Evolutionary conservation across 495 filamentous ascomycete genomes (phyloP).

Genomic region (Aspergillus sclerotiicarbonarius): DNA sequence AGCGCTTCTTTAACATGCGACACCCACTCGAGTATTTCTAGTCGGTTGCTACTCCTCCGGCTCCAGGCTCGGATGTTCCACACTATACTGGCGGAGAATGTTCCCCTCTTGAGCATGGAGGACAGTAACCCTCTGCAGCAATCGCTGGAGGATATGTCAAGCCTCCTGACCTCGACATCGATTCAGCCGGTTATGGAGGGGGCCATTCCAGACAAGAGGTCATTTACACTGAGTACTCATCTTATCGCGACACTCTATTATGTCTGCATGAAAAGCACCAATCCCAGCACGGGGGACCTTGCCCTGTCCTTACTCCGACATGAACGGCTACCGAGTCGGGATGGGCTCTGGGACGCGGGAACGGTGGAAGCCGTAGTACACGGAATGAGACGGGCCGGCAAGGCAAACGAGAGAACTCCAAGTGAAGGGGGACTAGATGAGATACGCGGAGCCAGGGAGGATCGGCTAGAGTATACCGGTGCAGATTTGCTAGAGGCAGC

Average conservation of each 20-base stretch:
- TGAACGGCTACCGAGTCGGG: slow-evolving; percentile 11
- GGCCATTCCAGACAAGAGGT: no score
- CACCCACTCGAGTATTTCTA: background rate
- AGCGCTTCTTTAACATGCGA: background rate
- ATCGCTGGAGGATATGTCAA: no score
- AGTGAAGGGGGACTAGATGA: no score
- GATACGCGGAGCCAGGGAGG: no score
- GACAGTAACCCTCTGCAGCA: no score
- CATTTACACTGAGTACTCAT: slow-evolving; percentile 22
- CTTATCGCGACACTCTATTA: slow-evolving; percentile 21
- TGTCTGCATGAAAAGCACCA: slow-evolving; percentile 20
- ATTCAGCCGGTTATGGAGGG: no score
- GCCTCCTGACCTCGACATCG: no score
- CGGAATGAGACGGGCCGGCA: background rate
- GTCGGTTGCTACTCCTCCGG: slow-evolving; percentile 12
- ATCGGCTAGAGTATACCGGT: no score
- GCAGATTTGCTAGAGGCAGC: no score
- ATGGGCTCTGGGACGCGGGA: slow-evolving; percentile 24
- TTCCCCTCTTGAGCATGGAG: background rate
- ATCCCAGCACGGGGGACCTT: slow-evolving; percentile 2
- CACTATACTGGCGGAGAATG: background rate
- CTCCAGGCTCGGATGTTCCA: slow-evolving; percentile 16
- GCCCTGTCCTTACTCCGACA: slow-evolving; percentile 17
- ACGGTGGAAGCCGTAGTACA: slow-evolving; percentile 10
- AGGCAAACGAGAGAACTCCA: no score